Evolutionary conservation across 805 yeast species (phyloP).

Genomic region (Torulaspora quercuum): DNA sequence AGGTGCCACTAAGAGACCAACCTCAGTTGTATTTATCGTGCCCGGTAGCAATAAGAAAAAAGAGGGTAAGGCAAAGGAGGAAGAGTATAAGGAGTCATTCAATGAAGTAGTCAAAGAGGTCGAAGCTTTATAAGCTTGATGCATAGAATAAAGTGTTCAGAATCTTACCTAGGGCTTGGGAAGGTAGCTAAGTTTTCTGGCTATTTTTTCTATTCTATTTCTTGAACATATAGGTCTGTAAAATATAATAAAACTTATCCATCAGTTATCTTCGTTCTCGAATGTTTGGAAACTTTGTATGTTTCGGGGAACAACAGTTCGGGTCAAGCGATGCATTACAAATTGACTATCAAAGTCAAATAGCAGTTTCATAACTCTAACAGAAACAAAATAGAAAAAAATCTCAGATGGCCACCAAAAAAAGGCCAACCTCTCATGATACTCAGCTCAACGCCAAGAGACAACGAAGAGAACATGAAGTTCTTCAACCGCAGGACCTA

Average conservation of each 20-base stretch:
- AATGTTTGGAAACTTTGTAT: no score
- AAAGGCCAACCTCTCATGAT: conserved; percentile 15
- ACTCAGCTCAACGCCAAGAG: conserved; percentile 3
- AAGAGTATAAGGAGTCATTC: conserved; percentile 85
- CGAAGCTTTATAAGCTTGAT: conserved; percentile 29
- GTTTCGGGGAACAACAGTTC: no score
- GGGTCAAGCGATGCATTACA: no score
- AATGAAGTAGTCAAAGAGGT: conserved; percentile 96
- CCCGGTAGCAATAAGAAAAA: conserved; percentile 92
- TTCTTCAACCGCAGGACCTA: conserved; percentile 24
- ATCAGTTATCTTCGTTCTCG: conserved; percentile 2
- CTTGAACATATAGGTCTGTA: conserved; percentile 12
- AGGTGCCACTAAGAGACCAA: conserved; percentile 98
- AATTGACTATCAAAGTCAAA: no score
- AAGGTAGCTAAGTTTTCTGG: no score
- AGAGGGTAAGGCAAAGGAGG: conserved; percentile 63
- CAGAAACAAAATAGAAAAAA: not conserved
- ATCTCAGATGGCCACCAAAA: conserved; percentile 8
- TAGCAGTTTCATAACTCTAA: no score
- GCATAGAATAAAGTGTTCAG: not conserved
- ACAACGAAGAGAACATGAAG: conserved; percentile 6
- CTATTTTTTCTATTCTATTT: conserved; percentile 2
- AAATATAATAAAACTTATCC: conserved; percentile 11
- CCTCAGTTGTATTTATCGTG: conserved; percentile 94
- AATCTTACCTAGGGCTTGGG: no score